Evolutionary conservation across 2,329 filamentous ascomycete species (phyloP).

Genomic region (Orbilia quercus): DNA sequence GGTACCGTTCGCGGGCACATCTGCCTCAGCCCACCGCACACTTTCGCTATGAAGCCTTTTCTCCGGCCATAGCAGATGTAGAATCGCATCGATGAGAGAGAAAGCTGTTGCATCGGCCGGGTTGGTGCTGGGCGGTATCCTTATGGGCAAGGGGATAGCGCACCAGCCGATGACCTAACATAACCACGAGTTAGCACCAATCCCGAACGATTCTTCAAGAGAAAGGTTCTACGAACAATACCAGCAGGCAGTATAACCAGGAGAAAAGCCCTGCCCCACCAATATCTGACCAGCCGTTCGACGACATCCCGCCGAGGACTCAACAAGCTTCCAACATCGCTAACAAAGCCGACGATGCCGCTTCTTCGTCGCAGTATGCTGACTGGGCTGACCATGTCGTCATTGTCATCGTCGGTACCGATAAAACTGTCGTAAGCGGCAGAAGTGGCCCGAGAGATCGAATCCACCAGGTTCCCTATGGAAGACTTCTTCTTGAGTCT

Average conservation of each 20-base stretch:
- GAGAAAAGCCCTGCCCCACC: conserved; percentile 73
- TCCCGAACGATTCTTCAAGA: background rate
- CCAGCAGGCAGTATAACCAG: conserved; percentile 72
- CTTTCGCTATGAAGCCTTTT: conserved; percentile 26
- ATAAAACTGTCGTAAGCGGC: conserved; percentile 52
- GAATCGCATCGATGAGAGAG: conserved; percentile 49
- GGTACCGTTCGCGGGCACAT: conserved; percentile 50
- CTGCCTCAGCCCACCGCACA: conserved; percentile 50
- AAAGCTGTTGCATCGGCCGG: conserved; percentile 15
- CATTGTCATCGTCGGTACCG: conserved; percentile 38
- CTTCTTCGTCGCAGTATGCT: conserved; percentile 18
- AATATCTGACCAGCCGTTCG: conserved; percentile 70
- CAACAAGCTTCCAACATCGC: conserved; percentile 66
- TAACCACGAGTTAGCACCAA: background rate
- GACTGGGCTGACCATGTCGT: conserved; percentile 20
- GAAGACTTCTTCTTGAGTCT: conserved; percentile 43
- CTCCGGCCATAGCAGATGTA: conserved; percentile 52
- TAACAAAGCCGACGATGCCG: conserved; percentile 41
- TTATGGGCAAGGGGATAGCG: conserved; percentile 61
- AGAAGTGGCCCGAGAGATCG: conserved; percentile 46
- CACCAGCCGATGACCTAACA: conserved; percentile 53
- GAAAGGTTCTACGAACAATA: conserved; percentile 68
- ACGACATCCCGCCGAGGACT: conserved; percentile 72
- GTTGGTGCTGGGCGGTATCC: conserved; percentile 57
- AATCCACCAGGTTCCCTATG: conserved; percentile 46